Conservation (phyloP, 2,329 filamentous ascomycete species). For the Diaporthe ilicicola region DNA sequence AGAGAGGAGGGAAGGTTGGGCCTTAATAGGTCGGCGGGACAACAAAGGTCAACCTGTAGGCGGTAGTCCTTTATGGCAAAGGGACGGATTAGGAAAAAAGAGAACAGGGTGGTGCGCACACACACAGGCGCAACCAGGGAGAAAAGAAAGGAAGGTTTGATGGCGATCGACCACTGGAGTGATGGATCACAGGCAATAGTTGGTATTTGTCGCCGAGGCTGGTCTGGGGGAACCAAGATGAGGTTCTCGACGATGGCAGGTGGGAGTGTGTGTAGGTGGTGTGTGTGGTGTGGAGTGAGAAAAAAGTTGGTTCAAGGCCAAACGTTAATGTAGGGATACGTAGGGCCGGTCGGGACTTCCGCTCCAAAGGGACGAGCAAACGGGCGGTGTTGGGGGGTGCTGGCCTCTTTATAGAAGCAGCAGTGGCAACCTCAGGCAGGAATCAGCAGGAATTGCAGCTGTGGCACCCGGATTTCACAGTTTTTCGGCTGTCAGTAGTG, state of each 20-base stretch:
- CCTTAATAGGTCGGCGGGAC: constrained; percentile 21
- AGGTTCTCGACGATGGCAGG: constrained; percentile 31
- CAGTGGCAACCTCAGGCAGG: constrained; percentile 45
- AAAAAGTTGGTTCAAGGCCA: constrained; percentile 49
- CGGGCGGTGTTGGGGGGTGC: constrained; percentile 58
- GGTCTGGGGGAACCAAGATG: neutral
- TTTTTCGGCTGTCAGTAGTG: constrained; percentile 28
- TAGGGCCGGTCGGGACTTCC: constrained; percentile 66
- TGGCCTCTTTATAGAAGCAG: constrained; percentile 28
- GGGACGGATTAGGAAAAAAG: constrained; percentile 20
- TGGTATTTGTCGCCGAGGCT: constrained; percentile 11
- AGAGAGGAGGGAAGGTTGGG: constrained; percentile 30
- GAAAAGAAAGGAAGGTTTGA: constrained; percentile 11
- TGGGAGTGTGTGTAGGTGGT: constrained; percentile 39
- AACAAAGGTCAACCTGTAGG: constrained; percentile 27
- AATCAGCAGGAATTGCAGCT: constrained; percentile 39
- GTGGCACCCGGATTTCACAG: constrained; percentile 46
- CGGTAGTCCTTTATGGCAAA: constrained; percentile 20
- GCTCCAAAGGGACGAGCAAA: constrained; percentile 57
- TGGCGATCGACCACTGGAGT: neutral
- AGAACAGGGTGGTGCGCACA: constrained; percentile 16
- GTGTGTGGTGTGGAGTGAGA: constrained; percentile 44
- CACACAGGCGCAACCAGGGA: constrained; percentile 29
- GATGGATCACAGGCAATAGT: constrained; percentile 20
- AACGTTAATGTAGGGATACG: constrained; percentile 57